These are phyloP conservation scores for Physcomitrium patens DNA, from an alignment of 225 moss, liverwort and hornwort genomes.

Conservation along the genomic window DNA sequence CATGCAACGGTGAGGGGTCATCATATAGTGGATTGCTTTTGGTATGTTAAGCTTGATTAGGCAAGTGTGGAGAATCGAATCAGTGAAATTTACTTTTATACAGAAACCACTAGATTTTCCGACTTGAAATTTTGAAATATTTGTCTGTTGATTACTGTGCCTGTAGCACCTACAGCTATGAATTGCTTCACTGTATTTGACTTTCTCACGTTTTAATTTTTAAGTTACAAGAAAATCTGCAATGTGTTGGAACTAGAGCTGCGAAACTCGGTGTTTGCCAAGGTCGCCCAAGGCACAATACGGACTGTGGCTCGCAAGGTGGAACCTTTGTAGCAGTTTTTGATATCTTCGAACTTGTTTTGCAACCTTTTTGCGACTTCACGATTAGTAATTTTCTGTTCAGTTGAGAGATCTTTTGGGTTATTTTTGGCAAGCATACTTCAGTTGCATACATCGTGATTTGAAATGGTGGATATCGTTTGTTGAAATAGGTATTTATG, in stretches of 20 bases:
- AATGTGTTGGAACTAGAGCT: conserved; percentile 83
- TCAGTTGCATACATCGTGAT: conserved; percentile 20
- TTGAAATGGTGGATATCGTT: conserved; percentile 31
- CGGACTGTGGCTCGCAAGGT: conserved; percentile 98
- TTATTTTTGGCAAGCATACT: conserved; percentile 7
- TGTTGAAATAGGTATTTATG: conserved; percentile 80
- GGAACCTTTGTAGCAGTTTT: conserved; percentile 31
- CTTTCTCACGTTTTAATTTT: conserved; percentile 21
- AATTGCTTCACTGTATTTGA: conserved; percentile 29
- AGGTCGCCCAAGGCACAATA: conserved; percentile 99
- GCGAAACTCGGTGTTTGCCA: conserved; percentile 97
- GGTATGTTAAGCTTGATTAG: conserved; percentile 5
- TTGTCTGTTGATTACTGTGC: conserved; percentile 22
- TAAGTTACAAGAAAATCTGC: conserved; percentile 54
- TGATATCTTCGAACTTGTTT: conserved; percentile 24
- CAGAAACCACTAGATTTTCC: conserved; percentile 11
- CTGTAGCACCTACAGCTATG: conserved; percentile 14
- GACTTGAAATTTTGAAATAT: conserved; percentile 13
- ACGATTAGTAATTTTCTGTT: conserved; percentile 21
- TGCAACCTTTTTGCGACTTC: not conserved
- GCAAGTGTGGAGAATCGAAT: conserved; percentile 14
- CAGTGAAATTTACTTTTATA: conserved; percentile 6
- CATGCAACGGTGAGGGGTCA: conserved; percentile 82
- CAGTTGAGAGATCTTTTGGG: conserved; percentile 2
- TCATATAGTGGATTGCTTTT: conserved; percentile 24